These are phyloP conservation scores for Penicillium oxalicum DNA, from an alignment of 2,329 filamentous ascomycete species.

Conservation along the genomic window DNA sequence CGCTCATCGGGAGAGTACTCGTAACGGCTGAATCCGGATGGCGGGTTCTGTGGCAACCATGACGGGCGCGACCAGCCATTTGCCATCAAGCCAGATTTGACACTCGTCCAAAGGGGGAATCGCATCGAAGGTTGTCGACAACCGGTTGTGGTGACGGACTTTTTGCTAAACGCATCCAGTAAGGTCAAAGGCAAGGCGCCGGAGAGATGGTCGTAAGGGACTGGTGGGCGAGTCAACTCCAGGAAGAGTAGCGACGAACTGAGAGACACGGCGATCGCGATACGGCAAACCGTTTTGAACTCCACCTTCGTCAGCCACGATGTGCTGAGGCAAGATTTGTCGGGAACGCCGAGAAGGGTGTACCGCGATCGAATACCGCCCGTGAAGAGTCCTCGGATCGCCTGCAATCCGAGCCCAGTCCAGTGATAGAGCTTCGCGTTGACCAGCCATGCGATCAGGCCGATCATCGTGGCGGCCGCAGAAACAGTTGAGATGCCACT, in stretches of 20 bases:
- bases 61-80: slow-evolving; percentile 23
- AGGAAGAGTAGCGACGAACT: slow-evolving; percentile 26
- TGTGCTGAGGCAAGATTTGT: slow-evolving; percentile 16
- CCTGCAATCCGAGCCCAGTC: slow-evolving; percentile 19
- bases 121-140: slow-evolving; percentile 20
- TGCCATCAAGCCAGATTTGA: slow-evolving; percentile 3
- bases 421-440: slow-evolving; percentile 26
- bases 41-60: slow-evolving; percentile 28
- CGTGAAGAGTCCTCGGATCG: slow-evolving; percentile 14
- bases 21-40: slow-evolving; percentile 30
- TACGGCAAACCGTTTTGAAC: slow-evolving; percentile 17
- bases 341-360: slow-evolving; percentile 15
- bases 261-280: slow-evolving; percentile 13
- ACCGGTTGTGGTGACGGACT: slow-evolving; percentile 16
- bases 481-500: slow-evolving; percentile 29
- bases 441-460: slow-evolving; percentile 24
- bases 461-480: slow-evolving; percentile 22
- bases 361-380: slow-evolving; percentile 15
- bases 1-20: slow-evolving; percentile 14
- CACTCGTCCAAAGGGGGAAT: slow-evolving; percentile 22
- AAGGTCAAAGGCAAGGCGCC: slow-evolving; percentile 32
- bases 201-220: slow-evolving; percentile 36
- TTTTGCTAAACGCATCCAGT: slow-evolving; percentile 25
- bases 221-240: slow-evolving; percentile 23
- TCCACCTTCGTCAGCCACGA: slow-evolving; percentile 15